A percentile compares a stretch with the other conserved stretches of the same genome.
Evolutionary conservation across 2,329 filamentous ascomycete genomes (phyloP).

Genomic region (Cyclaneusma minus): DNA sequence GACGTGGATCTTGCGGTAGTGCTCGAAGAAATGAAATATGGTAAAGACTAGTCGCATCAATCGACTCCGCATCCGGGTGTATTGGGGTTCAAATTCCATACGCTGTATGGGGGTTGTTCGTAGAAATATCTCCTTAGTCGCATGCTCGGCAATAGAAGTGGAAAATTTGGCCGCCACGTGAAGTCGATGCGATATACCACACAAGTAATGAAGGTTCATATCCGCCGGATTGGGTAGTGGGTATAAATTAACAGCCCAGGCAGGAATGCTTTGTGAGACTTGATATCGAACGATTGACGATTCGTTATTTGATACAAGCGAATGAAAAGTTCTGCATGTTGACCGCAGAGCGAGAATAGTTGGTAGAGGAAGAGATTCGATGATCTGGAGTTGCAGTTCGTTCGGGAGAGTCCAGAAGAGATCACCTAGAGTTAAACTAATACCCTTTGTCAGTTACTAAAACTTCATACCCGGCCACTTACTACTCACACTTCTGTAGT

Average conservation of each 20-base stretch:
- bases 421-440: slow-evolving; percentile 32
- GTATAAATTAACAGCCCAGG: slow-evolving; percentile 44
- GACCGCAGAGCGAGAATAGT: slow-evolving; percentile 43
- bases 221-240: slow-evolving; percentile 30
- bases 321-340: slow-evolving; percentile 42
- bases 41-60: slow-evolving; percentile 49
- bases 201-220: slow-evolving; percentile 44
- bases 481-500: too few species aligned
- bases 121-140: slow-evolving; percentile 49
- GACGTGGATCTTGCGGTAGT: slow-evolving; percentile 41
- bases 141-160: slow-evolving; percentile 45
- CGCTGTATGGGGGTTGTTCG: slow-evolving; percentile 37
- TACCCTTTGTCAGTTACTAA: slow-evolving; percentile 2
- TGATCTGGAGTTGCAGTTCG: slow-evolving; percentile 47
- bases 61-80: slow-evolving; percentile 47
- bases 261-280: slow-evolving; percentile 40
- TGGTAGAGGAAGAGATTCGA: slow-evolving; percentile 41
- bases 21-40: slow-evolving; percentile 54
- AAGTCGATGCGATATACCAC: slow-evolving; percentile 48
- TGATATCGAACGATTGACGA: slow-evolving; percentile 45
- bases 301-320: slow-evolving; percentile 43
- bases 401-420: slow-evolving; percentile 42
- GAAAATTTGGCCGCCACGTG: slow-evolving; percentile 49
- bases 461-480: too few species aligned
- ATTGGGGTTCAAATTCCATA: slow-evolving; percentile 41